Base-by-base conservation (phyloP, 2,329 filamentous ascomycete genomes). In the Neonectria magnoliae region DNA sequence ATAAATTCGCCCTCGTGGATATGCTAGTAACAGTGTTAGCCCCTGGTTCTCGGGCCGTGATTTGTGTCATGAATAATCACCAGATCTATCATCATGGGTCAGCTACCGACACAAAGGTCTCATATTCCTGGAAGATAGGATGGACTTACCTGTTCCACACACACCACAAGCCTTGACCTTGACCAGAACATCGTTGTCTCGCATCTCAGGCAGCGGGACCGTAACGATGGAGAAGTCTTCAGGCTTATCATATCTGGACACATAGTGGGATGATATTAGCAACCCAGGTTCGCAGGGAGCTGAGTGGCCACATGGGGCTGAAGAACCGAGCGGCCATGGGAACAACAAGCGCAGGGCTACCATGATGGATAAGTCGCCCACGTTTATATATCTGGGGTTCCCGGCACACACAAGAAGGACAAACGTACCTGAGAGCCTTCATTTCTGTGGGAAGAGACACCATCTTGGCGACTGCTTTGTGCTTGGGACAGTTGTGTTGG, bases 1-100 rank as follows among this genome's bases (percentile, higher is more conserved):
- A 83, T 83, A 70, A 92, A 92, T 79, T 91, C 89, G 73, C 90
- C 90, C 76, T 91, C 87, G 74, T 91, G 89, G 72, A 89, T 89
- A 73, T 90, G 87, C 76, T 76, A 58, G 20, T 60, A 20, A 9
- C 10, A 29, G 8, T 55, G 48, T 66, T 57, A 70, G 64, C 33
- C 44, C 41, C 22, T 53, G 25, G 8, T 25, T 53, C 22, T 11
- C 11, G 16, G 53, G 16, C 16, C 4, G 31, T 48, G 38, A 33
- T 36, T 5, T 33, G 18, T 27, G 20, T 14, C 11, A 50, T 56
- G 38, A 51, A 44, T 50, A 62, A 67, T 72, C 76, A 81, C 79
- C 75, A 81, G 65, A 71, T 81, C 79, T 80, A 58, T 44, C 29
- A 33, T 47, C 48, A 50, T 18, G 52, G 47, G 68, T 83, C 45